Percentiles rank a stretch among this genome's conserved stretches.
phyloP scores from a whole-genome alignment of 2,329 filamentous ascomycete species.

The Knoxdaviesia proteae region DNA sequence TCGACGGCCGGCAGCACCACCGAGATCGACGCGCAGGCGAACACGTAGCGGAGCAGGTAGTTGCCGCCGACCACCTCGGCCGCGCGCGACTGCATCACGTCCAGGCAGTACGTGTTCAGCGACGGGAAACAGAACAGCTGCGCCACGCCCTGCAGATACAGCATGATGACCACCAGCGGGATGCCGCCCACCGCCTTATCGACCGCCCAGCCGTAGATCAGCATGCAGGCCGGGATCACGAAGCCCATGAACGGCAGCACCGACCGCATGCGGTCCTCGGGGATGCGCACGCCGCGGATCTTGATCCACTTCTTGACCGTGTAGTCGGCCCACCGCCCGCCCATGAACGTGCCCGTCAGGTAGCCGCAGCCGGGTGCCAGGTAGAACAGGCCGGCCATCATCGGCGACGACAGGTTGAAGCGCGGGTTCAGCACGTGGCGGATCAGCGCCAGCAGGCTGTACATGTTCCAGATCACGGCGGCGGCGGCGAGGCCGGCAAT shows the following conservation, averaged over 20 bases:
- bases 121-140: slow-evolving; percentile 59
- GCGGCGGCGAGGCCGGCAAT: slow-evolving; percentile 35
- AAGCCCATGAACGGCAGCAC: slow-evolving; percentile 34
- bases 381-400: slow-evolving; percentile 53
- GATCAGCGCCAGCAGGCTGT: slow-evolving; percentile 38
- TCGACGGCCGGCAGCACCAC: slow-evolving; percentile 56
- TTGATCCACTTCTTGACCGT: slow-evolving; percentile 43
- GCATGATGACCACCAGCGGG: slow-evolving; percentile 43
- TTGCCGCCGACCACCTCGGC: slow-evolving; percentile 64
- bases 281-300: slow-evolving; percentile 37
- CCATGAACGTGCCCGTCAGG: slow-evolving; percentile 45
- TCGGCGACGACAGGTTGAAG: slow-evolving; percentile 43
- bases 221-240: slow-evolving; percentile 38
- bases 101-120: slow-evolving; percentile 62
- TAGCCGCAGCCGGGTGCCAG: slow-evolving; percentile 54
- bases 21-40: slow-evolving; percentile 50
- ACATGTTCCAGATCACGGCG: slow-evolving; percentile 55
- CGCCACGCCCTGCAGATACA: slow-evolving; percentile 55
- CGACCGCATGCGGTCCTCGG: slow-evolving; percentile 46
- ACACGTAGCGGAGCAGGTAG: slow-evolving; percentile 58
- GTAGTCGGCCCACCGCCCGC: slow-evolving; percentile 50
- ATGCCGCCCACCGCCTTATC: slow-evolving; percentile 29
- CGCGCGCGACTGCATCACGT: slow-evolving; percentile 53
- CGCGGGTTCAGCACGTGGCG: slow-evolving; percentile 56
- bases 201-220: slow-evolving; percentile 37